Evolutionary conservation across 768 basidiomycete genomes (phyloP), one percentile per base, ranked within the genome.

Genomic region (Termitomyces sp.): DNA sequence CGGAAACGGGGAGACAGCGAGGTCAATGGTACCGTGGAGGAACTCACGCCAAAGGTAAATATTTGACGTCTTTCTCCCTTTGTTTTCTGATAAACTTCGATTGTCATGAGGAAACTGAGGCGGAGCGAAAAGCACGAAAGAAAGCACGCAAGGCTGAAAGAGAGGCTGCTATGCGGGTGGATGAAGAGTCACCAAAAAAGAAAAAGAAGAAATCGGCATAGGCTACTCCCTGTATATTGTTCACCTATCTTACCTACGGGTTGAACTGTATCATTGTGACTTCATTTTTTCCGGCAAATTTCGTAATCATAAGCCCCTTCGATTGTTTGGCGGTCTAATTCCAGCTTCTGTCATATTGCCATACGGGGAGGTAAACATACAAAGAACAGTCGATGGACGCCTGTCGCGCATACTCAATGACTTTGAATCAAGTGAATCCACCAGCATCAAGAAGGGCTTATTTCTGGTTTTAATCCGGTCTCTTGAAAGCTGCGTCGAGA

Each of bases 121-220:
- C 87, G 59, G 89, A 94, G 70, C 81, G 83, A 57, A 94, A 92
- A 72, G 89, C 86, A 35, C 79, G 76, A 66, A 91, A 85, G 72
- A 86, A 86, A 74, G 88, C 86, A 2, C 76, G 77, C 62, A 91
- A 90, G 68, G 91, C 87, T 16, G 87, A 86, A 67, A 92, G 91
- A 69, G 82, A 82, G 39, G 78, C 77, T 14, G 73, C 70, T 3
- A 78, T 76, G 14, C 70, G 73, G 35, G 70, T 72, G 28, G 73
- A 70, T 21, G 75, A 73, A 16, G 77, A 73, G 10, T 76, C 75
- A 49, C 72, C 76, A 56, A 79, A 84, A 66, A 85, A 85, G 71
- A 86, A 86, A 70, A 86, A 85, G 70, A 80, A 77, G 68, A 78
- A 76, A 67, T 73, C 77, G 61, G 72, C 66, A 63, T 74, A 68